These are phyloP conservation scores for Petunia hybrid DNA, from an alignment of 305 asterid species.

Conservation along the genomic window DNA sequence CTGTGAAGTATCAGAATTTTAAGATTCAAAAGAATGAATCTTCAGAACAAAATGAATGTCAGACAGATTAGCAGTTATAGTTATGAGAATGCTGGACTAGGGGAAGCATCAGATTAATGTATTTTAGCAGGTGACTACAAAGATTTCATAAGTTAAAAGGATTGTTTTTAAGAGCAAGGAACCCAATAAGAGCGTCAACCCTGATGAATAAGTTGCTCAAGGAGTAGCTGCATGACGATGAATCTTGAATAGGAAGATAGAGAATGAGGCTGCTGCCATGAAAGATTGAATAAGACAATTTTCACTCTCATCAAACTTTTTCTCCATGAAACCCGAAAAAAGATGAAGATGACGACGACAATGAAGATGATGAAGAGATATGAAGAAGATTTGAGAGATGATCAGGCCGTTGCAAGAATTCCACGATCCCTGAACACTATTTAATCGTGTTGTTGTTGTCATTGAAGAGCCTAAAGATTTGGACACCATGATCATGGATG, in stretches of 20 bases:
- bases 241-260: neutral
- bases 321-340: neutral
- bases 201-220: neutral
- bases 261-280: neutral
- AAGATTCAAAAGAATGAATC: neutral
- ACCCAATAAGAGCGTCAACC: neutral
- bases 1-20: neutral
- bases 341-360: neutral
- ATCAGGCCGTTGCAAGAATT: conserved; percentile 12
- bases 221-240: neutral
- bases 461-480: conserved; percentile 36
- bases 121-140: neutral
- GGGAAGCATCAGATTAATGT: neutral
- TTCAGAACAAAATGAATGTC: neutral
- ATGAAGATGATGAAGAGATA: conserved; percentile 13
- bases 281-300: neutral
- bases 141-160: conserved; percentile 2
- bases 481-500: conserved; percentile 32
- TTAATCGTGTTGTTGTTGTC: conserved; percentile 23
- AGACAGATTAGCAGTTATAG: neutral
- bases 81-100: conserved; percentile 1
- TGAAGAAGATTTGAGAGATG: conserved; percentile 4
- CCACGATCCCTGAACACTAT: conserved; percentile 1
- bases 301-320: conserved; percentile 2
- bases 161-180: neutral